A percentile compares a stretch with the other conserved stretches of the same genome.
Evolutionary conservation across 495 filamentous ascomycete genomes (phyloP).

Genomic region (Aspergillus carlsbadensis): DNA sequence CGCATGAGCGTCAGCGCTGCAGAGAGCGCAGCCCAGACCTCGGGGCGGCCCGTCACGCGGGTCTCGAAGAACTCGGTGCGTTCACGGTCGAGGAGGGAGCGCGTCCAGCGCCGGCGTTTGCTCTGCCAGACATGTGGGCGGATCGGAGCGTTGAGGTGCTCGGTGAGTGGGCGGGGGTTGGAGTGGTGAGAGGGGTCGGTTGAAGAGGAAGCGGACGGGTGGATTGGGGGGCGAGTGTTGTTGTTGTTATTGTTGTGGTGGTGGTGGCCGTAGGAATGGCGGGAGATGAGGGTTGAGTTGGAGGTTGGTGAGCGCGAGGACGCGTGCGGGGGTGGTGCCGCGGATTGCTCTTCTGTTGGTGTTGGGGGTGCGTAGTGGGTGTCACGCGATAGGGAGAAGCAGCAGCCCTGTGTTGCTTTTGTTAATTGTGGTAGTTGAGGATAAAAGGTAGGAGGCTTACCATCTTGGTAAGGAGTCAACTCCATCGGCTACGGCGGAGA

Average conservation of each 20-base stretch:
- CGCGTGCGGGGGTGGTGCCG: constrained; percentile 1
- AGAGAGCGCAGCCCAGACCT: constrained; percentile 76
- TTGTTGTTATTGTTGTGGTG: neutral
- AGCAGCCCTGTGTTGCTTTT: constrained; percentile 34
- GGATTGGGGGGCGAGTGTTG: neutral
- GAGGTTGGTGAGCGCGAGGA: neutral
- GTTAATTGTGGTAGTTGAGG: neutral
- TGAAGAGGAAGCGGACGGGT: constrained; percentile 5
- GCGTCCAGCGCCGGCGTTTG: constrained; percentile 53
- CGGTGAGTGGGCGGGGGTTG: constrained; percentile 27
- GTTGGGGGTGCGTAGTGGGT: constrained; percentile 16
- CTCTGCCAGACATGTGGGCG: constrained; percentile 50
- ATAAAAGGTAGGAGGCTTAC: constrained; percentile 1
- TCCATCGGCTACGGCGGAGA: constrained; percentile 15
- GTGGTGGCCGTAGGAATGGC: constrained; percentile 12
- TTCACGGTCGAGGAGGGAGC: constrained; percentile 45
- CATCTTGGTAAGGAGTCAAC: constrained; percentile 15
- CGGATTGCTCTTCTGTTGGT: neutral
- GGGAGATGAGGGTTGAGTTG: neutral
- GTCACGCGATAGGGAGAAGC: constrained; percentile 40
- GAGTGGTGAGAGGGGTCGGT: constrained; percentile 15
- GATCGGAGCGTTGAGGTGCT: constrained; percentile 54
- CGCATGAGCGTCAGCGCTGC: constrained; percentile 65
- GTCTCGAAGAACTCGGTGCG: constrained; percentile 79
- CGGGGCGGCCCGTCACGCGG: constrained; percentile 68